A percentile compares a stretch with the other conserved stretches of the same genome.
These are phyloP conservation scores for Lachancea waltii DNA, from an alignment of 805 yeast genomes.

Conservation along the genomic window DNA sequence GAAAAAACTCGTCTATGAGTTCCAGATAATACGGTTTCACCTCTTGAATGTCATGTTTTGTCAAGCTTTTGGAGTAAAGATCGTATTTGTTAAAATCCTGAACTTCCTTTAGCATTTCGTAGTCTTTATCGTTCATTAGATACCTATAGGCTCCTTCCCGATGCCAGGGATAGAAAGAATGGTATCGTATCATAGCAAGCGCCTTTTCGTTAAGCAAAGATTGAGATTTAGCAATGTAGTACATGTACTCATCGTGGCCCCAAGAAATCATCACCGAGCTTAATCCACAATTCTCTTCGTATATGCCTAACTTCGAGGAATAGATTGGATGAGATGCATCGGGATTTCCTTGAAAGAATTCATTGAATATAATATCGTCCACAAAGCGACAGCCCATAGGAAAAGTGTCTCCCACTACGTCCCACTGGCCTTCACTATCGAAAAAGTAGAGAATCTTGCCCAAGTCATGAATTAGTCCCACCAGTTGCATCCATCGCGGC, in stretches of 20 bases:
- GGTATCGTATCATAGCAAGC: constrained; percentile 68
- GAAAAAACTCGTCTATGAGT: constrained; percentile 62
- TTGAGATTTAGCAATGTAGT: constrained; percentile 59
- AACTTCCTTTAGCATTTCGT: constrained; percentile 55
- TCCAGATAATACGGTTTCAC: constrained; percentile 55
- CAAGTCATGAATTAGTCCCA: constrained; percentile 64
- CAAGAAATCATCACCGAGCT: constrained; percentile 67
- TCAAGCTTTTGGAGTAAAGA: constrained; percentile 55
- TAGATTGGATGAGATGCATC: constrained; percentile 59
- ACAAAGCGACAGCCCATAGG: constrained; percentile 68
- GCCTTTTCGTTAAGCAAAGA: constrained; percentile 60
- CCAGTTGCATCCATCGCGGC: constrained; percentile 72
- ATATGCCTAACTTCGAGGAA: constrained; percentile 59
- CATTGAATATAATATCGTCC: constrained; percentile 52
- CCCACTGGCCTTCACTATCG: constrained; percentile 74
- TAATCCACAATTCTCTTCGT: constrained; percentile 56
- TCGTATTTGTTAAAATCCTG: constrained; percentile 64
- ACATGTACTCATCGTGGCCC: constrained; percentile 80
- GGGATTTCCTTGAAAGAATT: constrained; percentile 53
- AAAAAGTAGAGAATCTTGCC: constrained; percentile 64
- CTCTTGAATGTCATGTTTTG: constrained; percentile 41
- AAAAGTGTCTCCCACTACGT: constrained; percentile 73
- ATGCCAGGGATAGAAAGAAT: constrained; percentile 74
- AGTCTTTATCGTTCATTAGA: constrained; percentile 58
- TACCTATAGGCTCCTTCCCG: constrained; percentile 60